A percentile compares a stretch with the other conserved stretches of the same genome.
These are phyloP conservation scores for Talaromyces atroroseus DNA, from an alignment of 2,329 filamentous ascomycete species.

Conservation along the genomic window DNA sequence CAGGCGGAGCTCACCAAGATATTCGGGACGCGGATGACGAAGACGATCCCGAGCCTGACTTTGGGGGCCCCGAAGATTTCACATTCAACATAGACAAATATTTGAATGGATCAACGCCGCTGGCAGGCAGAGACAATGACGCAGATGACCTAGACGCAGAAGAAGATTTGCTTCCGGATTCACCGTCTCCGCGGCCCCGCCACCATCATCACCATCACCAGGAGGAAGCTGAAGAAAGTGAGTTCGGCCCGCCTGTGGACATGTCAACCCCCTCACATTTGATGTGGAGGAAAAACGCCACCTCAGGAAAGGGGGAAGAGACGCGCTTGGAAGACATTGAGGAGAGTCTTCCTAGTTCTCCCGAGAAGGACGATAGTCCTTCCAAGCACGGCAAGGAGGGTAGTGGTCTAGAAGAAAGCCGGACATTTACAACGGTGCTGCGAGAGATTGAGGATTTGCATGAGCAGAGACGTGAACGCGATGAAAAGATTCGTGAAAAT, in stretches of 20 bases:
- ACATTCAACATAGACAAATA: slow-evolving; percentile 39
- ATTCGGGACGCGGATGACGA: slow-evolving; percentile 21
- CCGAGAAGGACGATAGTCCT: slow-evolving; percentile 21
- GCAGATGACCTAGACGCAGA: slow-evolving; percentile 11
- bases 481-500: slow-evolving; percentile 30
- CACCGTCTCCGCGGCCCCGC: slow-evolving; percentile 16
- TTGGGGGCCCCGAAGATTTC: slow-evolving; percentile 39
- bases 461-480: slow-evolving; percentile 27
- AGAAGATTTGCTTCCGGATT: slow-evolving; percentile 16
- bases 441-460: slow-evolving; percentile 29
- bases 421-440: slow-evolving; percentile 22
- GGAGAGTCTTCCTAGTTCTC: slow-evolving; percentile 27
- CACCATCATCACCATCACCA: slow-evolving; percentile 17
- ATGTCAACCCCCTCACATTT: slow-evolving; percentile 42
- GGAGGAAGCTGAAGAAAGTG: slow-evolving; percentile 34
- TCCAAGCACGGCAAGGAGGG: slow-evolving; percentile 22
- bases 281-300: slow-evolving; percentile 24
- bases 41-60: slow-evolving; percentile 30
- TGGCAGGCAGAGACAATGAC: neutral
- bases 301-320: slow-evolving; percentile 20
- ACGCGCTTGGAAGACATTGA: slow-evolving; percentile 34
- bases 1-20: slow-evolving; percentile 23
- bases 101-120: slow-evolving; percentile 16
- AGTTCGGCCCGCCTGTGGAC: slow-evolving; percentile 39
- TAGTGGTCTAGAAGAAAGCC: slow-evolving; percentile 12